Conservation (phyloP, 306 rosid genomes). For the Citrullus mucosospermus region DNA sequence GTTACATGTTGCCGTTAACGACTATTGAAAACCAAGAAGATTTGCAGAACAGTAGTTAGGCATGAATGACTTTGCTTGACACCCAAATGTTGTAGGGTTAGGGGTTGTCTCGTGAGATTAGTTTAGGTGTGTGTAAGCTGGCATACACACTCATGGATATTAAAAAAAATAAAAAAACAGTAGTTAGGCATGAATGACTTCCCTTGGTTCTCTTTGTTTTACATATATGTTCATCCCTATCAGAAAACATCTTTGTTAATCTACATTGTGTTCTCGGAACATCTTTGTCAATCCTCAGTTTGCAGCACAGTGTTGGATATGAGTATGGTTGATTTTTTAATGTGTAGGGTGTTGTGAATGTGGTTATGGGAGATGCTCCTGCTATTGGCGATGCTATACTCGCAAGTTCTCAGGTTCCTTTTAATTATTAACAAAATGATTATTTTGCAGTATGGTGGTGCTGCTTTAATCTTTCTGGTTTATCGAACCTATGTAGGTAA, state of each 20-base stretch:
- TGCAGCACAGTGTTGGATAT: background rate
- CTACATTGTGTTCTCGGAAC: background rate
- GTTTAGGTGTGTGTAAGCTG: too few relatives aligned
- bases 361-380: slow-evolving; percentile 90
- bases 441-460: background rate
- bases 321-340: slow-evolving; percentile 20
- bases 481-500: slow-evolving; percentile 44
- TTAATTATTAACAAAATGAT: background rate
- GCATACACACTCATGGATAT: too few relatives aligned
- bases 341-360: slow-evolving; percentile 80
- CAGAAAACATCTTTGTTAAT: background rate
- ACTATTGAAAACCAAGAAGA: background rate
- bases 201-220: background rate
- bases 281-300: background rate
- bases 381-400: slow-evolving; percentile 72
- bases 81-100: too few relatives aligned
- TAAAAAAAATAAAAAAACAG: too few relatives aligned
- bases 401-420: slow-evolving; percentile 73
- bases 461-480: background rate
- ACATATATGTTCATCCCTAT: background rate
- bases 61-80: background rate
- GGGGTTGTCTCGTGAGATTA: too few relatives aligned
- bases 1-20: background rate
- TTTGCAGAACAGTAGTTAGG: background rate
- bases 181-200: background rate